These are phyloP conservation scores for Amphicarpaea edgeworthii DNA, from an alignment of 306 rosid species.

Conservation along the genomic window DNA sequence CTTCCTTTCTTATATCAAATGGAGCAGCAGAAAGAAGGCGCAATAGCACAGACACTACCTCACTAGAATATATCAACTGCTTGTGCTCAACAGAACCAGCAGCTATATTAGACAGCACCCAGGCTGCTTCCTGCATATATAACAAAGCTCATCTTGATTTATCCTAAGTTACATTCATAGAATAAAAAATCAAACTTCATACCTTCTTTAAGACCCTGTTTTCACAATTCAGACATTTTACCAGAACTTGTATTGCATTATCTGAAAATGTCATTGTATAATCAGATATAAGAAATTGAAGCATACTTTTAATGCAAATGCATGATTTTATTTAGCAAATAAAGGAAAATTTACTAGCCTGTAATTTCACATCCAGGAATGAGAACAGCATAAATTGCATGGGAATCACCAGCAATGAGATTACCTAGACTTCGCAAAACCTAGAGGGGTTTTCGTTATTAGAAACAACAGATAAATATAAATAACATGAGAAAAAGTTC, in stretches of 20 bases:
- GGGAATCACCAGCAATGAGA: slow-evolving; percentile 88
- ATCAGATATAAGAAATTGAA: slow-evolving; percentile 11
- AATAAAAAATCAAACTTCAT: slow-evolving; percentile 32
- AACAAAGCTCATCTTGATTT: slow-evolving; percentile 34
- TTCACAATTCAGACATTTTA: slow-evolving; percentile 84
- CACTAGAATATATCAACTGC: slow-evolving; percentile 76
- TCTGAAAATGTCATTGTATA: slow-evolving; percentile 60
- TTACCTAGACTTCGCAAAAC: slow-evolving; percentile 93
- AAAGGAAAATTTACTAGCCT: slow-evolving; percentile 62
- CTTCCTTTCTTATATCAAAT: slow-evolving; percentile 90
- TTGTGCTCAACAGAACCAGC: slow-evolving; percentile 89
- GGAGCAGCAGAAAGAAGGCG: slow-evolving; percentile 79
- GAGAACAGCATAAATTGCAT: slow-evolving; percentile 59
- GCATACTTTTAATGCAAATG: slow-evolving; percentile 27
- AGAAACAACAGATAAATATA: slow-evolving; percentile 34
- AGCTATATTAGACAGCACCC: slow-evolving; percentile 94
- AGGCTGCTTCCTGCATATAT: slow-evolving; percentile 83
- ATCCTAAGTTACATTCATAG: slow-evolving; percentile 28
- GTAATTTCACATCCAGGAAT: slow-evolving; percentile 80
- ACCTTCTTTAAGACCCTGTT: slow-evolving; percentile 95
- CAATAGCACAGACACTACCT: slow-evolving; percentile 68
- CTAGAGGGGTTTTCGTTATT: slow-evolving; percentile 58
- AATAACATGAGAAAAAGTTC: slow-evolving; percentile 26
- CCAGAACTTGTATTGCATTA: slow-evolving; percentile 67
- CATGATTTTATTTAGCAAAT: slow-evolving; percentile 26